Evolutionary conservation across 108 stramenopile species (phyloP).

Genomic region (Nitzschia sp.): DNA sequence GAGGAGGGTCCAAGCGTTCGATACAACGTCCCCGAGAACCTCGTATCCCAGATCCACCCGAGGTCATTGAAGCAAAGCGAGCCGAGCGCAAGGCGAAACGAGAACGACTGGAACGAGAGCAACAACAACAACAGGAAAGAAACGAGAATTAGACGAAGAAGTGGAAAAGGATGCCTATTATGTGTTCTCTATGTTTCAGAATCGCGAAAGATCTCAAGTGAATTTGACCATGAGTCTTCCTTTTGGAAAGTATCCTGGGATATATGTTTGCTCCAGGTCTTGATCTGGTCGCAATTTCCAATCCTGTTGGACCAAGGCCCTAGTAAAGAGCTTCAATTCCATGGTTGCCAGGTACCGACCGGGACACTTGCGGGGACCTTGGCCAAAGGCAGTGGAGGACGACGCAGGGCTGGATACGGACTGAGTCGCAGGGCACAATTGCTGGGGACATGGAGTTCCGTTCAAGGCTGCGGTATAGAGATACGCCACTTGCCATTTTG

Average conservation of each 20-base stretch:
- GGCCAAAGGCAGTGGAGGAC: slow-evolving; percentile 30
- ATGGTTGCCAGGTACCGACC: slow-evolving; percentile 31
- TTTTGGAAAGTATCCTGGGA: slow-evolving; percentile 38
- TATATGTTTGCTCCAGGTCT: slow-evolving; percentile 32
- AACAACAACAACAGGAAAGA: slow-evolving; percentile 10
- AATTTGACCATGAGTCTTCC: slow-evolving; percentile 25
- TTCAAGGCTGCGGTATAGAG: slow-evolving; percentile 35
- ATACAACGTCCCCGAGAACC: slow-evolving; percentile 15
- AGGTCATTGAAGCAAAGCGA: slow-evolving; percentile 47
- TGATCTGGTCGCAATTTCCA: slow-evolving; percentile 35
- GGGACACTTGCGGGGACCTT: slow-evolving; percentile 38
- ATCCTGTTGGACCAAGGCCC: slow-evolving; percentile 17
- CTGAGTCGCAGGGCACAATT: background rate
- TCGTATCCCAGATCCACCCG: slow-evolving; percentile 44
- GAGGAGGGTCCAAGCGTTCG: background rate
- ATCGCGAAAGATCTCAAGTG: too few species aligned
- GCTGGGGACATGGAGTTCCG: slow-evolving; percentile 4
- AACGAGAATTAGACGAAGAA: too few species aligned
- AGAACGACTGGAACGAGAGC: slow-evolving; percentile 38
- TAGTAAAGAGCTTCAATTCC: slow-evolving; percentile 25
- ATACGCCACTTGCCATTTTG: slow-evolving; percentile 29
- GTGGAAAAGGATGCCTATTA: too few species aligned
- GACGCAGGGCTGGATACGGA: slow-evolving; percentile 3
- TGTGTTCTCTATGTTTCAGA: too few species aligned
- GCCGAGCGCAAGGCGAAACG: slow-evolving; percentile 51